phyloP scores from a whole-genome alignment of 805 yeast genomes.

The Myxozyma lipomycoides region DNA sequence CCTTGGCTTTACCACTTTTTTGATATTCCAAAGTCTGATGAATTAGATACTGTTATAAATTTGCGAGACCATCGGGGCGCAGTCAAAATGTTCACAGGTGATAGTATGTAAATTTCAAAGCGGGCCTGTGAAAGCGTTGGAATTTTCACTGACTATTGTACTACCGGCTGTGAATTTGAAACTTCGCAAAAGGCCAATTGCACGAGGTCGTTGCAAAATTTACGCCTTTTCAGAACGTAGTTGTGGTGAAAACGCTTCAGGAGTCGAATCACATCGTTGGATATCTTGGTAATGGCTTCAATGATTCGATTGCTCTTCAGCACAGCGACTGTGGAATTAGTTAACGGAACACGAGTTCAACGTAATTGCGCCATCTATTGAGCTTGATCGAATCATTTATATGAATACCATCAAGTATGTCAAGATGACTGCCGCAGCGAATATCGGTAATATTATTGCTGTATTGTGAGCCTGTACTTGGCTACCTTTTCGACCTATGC shows the following conservation, averaged over 20 bases:
- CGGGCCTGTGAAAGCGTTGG: constrained; percentile 27
- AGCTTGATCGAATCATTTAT: constrained; percentile 46
- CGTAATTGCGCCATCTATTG: constrained; percentile 49
- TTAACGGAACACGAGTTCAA: constrained; percentile 48
- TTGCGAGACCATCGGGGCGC: constrained; percentile 23
- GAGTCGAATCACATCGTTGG: constrained; percentile 46
- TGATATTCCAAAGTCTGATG: constrained; percentile 28
- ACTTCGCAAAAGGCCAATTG: constrained; percentile 52
- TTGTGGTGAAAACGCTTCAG: constrained; percentile 46
- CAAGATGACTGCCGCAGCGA: constrained; percentile 44
- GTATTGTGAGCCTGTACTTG: constrained; percentile 42
- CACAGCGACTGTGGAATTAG: constrained; percentile 54
- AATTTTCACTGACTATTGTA: constrained; percentile 14
- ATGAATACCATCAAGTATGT: constrained; percentile 39
- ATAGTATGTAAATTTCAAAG: constrained; percentile 26
- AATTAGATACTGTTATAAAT: constrained; percentile 20
- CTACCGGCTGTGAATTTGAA: constrained; percentile 41
- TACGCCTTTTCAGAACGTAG: constrained; percentile 50
- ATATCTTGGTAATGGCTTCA: constrained; percentile 54
- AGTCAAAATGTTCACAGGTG: constrained; percentile 27
- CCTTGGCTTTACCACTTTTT: constrained; percentile 26
- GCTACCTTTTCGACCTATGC: constrained; percentile 29
- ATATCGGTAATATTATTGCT: constrained; percentile 50
- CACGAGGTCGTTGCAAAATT: constrained; percentile 26
- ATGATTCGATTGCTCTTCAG: constrained; percentile 52